These are phyloP conservation scores for Starmerella vitae DNA, from an alignment of 805 yeast species.

Conservation along the genomic window DNA sequence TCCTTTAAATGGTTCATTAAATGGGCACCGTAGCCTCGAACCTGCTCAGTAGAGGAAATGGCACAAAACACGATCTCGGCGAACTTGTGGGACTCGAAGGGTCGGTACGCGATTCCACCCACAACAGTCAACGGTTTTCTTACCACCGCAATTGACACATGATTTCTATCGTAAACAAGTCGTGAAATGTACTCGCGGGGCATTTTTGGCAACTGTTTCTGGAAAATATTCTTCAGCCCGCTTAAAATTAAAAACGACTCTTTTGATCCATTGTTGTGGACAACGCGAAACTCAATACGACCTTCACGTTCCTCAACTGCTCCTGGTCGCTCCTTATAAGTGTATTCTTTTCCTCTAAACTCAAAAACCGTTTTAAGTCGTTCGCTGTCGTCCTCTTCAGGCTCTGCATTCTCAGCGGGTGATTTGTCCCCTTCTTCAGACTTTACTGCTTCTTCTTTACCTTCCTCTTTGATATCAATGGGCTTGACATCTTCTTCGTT, in stretches of 20 bases:
- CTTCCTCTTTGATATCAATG: slow-evolving; percentile 18
- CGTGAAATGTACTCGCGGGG: slow-evolving; percentile 94
- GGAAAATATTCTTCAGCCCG: slow-evolving; percentile 90
- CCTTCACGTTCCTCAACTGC: slow-evolving; percentile 90
- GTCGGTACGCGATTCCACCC: slow-evolving; percentile 94
- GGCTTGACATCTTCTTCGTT: slow-evolving; percentile 19
- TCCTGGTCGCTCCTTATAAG: slow-evolving; percentile 84
- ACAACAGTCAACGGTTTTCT: slow-evolving; percentile 88
- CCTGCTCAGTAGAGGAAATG: slow-evolving; percentile 93
- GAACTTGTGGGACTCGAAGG: slow-evolving; percentile 77
- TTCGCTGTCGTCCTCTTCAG: slow-evolving; percentile 23
- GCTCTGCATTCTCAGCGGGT: slow-evolving; percentile 20
- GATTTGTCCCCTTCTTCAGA: slow-evolving; percentile 18
- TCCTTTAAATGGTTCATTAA: slow-evolving; percentile 95
- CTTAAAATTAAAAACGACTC: slow-evolving; percentile 87
- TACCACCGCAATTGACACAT: slow-evolving; percentile 90
- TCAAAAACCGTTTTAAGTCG: slow-evolving; percentile 36
- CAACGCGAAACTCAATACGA: slow-evolving; percentile 87
- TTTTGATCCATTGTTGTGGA: slow-evolving; percentile 78
- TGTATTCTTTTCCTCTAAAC: slow-evolving; percentile 66
- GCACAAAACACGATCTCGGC: slow-evolving; percentile 99
- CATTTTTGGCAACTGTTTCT: slow-evolving; percentile 96
- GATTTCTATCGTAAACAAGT: slow-evolving; percentile 86
- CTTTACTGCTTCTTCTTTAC: slow-evolving; percentile 11
- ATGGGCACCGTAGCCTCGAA: slow-evolving; percentile 97